Percentiles rank a stretch among this genome's conserved stretches.
Conservation (phyloP, 2,329 filamentous ascomycete genomes). For the Immersiporthe knoxdaviesiana region DNA sequence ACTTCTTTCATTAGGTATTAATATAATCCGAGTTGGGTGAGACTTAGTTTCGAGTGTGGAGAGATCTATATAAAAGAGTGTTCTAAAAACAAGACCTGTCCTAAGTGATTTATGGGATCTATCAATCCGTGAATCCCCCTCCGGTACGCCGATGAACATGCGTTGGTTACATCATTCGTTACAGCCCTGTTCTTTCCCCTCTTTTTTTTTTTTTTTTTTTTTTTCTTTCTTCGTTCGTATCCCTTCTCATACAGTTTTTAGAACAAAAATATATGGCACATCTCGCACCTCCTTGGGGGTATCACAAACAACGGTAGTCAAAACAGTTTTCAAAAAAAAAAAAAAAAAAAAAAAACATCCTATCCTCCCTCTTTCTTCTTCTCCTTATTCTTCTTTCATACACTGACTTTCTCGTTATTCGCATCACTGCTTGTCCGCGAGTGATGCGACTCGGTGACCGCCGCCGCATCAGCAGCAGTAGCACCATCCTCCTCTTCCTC, state of each 20-base stretch:
- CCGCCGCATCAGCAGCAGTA: neutral
- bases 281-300: neutral
- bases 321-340: neutral
- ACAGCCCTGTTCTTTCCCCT: neutral
- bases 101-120: neutral
- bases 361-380: neutral
- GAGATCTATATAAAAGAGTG: neutral
- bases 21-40: too few species aligned
- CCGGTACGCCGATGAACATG: neutral
- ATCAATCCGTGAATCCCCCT: neutral
- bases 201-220: neutral
- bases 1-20: too few species aligned
- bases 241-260: neutral
- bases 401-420: neutral
- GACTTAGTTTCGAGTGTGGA: neutral
- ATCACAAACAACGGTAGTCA: neutral
- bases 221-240: neutral
- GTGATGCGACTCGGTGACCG: neutral
- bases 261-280: neutral
- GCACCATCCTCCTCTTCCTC: neutral
- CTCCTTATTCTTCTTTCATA: neutral
- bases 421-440: neutral
- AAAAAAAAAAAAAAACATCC: neutral
- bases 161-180: neutral
- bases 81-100: too few species aligned